A percentile compares a stretch with the other conserved stretches of the same genome.
Evolutionary conservation across 1,284 basidiomycete species (phyloP).

Genomic region (Gymnopus androsaceus): DNA sequence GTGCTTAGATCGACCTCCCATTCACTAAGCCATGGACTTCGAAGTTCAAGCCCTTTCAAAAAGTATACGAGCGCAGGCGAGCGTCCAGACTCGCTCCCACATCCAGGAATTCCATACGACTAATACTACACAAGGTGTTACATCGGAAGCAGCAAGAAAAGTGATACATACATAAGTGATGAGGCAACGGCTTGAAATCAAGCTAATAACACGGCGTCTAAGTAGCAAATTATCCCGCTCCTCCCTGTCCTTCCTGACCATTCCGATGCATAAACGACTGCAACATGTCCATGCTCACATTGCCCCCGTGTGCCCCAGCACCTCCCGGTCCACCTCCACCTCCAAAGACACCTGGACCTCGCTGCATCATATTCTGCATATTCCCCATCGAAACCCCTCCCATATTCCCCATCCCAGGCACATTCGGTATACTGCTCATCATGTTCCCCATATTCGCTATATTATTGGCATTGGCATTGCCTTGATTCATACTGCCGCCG

Average conservation of each 20-base stretch:
- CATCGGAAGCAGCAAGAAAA: too few species aligned
- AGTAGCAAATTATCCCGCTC: too few species aligned
- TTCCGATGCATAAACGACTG: conserved; percentile 65
- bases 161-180: too few species aligned
- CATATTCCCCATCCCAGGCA: not conserved
- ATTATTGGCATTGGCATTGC: conserved; percentile 24
- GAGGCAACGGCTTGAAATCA: too few species aligned
- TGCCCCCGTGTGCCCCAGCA: conserved; percentile 22
- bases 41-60: too few species aligned
- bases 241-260: conserved; percentile 22
- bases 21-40: too few species aligned
- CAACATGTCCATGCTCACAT: conserved; percentile 46
- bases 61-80: too few species aligned
- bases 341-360: conserved; percentile 18
- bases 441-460: conserved; percentile 2
- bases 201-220: too few species aligned
- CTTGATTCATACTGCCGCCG: not conserved
- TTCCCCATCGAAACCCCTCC: not conserved
- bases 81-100: too few species aligned
- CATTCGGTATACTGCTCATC: not conserved
- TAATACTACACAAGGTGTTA: too few species aligned
- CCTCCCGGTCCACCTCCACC: conserved; percentile 23
- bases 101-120: too few species aligned
- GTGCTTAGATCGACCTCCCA: too few species aligned
- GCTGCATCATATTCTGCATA: conserved; percentile 14